These are phyloP conservation scores for Solanum chaucha DNA, from an alignment of 257 asterid species.

Conservation along the genomic window DNA sequence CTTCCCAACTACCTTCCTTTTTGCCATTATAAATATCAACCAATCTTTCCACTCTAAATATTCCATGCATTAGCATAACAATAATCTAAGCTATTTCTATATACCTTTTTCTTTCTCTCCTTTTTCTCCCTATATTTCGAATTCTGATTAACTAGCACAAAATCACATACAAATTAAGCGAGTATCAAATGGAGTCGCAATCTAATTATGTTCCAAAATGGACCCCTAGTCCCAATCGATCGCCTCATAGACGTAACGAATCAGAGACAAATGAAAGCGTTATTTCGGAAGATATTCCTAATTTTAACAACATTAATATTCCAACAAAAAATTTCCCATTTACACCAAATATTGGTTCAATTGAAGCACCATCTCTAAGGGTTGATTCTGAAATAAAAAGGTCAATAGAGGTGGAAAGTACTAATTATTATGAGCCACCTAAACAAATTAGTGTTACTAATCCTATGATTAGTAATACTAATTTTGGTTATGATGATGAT, in stretches of 20 bases:
- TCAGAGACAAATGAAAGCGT: background rate
- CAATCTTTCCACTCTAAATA: background rate
- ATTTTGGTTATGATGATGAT: background rate
- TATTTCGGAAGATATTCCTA: background rate
- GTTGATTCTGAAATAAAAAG: background rate
- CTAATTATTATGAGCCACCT: background rate
- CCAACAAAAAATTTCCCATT: constrained; percentile 14
- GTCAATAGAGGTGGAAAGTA: constrained; percentile 1
- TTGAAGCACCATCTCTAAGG: constrained; percentile 13
- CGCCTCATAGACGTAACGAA: background rate
- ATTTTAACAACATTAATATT: background rate
- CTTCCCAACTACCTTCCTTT: background rate
- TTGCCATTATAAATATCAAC: background rate
- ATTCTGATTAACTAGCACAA: background rate
- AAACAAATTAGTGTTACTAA: background rate
- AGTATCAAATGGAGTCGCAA: background rate
- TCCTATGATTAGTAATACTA: background rate
- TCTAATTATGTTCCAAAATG: constrained; percentile 7
- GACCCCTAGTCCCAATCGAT: constrained; percentile 20
- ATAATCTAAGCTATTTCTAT: background rate
- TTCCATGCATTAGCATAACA: background rate
- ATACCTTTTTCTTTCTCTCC: background rate
- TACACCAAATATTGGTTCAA: background rate
- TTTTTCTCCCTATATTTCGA: background rate
- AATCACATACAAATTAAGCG: background rate